Evolutionary conservation across 176 grass and related monocot species (phyloP), one percentile per base, ranked within the genome.

Genomic region (Elaeis guineensis): DNA sequence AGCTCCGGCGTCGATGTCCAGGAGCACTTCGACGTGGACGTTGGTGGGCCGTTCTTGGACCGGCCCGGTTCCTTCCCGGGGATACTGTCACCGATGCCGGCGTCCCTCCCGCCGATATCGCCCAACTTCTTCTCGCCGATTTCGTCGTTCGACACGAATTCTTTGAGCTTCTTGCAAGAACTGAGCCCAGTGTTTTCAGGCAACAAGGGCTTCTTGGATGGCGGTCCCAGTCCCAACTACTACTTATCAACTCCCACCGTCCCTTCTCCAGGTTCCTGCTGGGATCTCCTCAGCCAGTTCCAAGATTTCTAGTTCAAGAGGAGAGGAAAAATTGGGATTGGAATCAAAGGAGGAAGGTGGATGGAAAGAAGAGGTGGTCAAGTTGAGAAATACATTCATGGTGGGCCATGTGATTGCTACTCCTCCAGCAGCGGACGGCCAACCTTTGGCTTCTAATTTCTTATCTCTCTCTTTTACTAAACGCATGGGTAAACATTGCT

Each of bases 81-180:
- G 55, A 83, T 98, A 71, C 70, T 98, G 3, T 92, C 88, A n/a
- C 88, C 88, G 26, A 55, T 91, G 19, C 87, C 93, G 5, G 74
- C 94, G 1, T 26, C 84, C 24, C 76, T 90, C 16, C 78, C 82
- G 21, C 84, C 67, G 1, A 77, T 82, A 0, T 68, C 79, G 0
- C 83, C 82, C 0, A 79, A 64, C 3, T 52, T 79, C 25, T 98
- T 98, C 84, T 92, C 85, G 16, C 88, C 94, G 24, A 67, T 72
- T 3, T 14, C 35, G 16, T 63, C 78, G 2, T 92, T 86, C 52
- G 94, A 98, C 69, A 21, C 76, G 9, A 79, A 51, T 60, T 29
- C 50, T 65, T 23, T 93, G 52, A 83, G 74, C 64, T 89, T 83
- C 70, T 72, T 98, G 32, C 75, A 89, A 59, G 85, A 93, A 30